phyloP scores from a whole-genome alignment of 805 yeast species.

The Lipomyces lipofer region DNA sequence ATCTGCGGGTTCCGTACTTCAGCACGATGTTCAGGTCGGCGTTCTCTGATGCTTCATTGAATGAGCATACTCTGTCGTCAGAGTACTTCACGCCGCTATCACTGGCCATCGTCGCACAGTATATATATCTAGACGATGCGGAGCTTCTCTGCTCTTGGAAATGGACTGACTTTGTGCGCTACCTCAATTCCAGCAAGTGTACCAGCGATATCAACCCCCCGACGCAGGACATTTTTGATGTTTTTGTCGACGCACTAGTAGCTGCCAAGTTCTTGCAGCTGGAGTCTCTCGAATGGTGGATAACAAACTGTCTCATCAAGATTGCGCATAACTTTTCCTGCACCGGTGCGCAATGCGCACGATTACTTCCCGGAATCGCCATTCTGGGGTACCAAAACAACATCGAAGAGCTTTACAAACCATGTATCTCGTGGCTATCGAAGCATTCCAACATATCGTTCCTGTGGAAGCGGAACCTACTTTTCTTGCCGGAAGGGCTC shows the following conservation, averaged over 20 bases:
- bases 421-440: constrained; percentile 27
- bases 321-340: constrained; percentile 27
- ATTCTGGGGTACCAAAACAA: constrained; percentile 24
- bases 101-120: constrained; percentile 28
- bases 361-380: constrained; percentile 22
- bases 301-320: constrained; percentile 16
- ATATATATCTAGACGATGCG: constrained; percentile 27
- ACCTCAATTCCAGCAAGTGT: constrained; percentile 23
- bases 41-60: constrained; percentile 22
- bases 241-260: constrained; percentile 25
- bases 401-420: constrained; percentile 18
- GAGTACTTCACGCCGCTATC: constrained; percentile 31
- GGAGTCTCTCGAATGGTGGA: constrained; percentile 27
- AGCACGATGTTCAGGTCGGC: constrained; percentile 30
- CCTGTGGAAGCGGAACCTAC: constrained; percentile 25
- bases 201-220: constrained; percentile 28
- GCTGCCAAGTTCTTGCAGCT: constrained; percentile 31
- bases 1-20: constrained; percentile 28
- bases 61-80: constrained; percentile 25
- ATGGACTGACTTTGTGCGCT: constrained; percentile 30
- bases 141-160: constrained; percentile 28
- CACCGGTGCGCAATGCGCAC: constrained; percentile 25
- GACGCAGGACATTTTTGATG: constrained; percentile 24
- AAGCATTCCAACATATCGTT: constrained; percentile 19
- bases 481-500: constrained; percentile 20